Evolutionary conservation across 1,284 basidiomycete genomes (phyloP), one percentile per base, ranked within the genome.

Genomic region (Agaricales sp.): DNA sequence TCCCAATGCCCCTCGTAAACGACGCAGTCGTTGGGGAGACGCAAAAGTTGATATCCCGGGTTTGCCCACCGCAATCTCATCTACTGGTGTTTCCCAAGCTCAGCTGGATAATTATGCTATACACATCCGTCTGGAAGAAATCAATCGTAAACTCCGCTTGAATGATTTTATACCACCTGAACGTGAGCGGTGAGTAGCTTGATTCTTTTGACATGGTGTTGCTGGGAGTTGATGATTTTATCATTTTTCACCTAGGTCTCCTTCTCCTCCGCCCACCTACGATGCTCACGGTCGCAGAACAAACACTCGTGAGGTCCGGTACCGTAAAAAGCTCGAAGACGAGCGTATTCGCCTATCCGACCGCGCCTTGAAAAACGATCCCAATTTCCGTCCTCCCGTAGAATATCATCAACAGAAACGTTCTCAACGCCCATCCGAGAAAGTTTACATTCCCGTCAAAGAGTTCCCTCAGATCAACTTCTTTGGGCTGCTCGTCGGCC

Each of bases 381-480:
- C 96, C 19, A 93, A 92, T 63, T 99, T 94, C 75, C 87, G 89
- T 43, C 93, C 96, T 45, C 96, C 96, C 6, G 84, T 92, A 51
- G 93, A 97, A 65, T 97, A 95, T 62, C 90, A 96, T 53, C 92
- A 94, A 64, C 87, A 92, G 61, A 92, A 93, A 63, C 84, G 90
- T 46, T 90, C 87, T 35, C 87, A 90, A 52, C 81, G 92, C 46
- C 92, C 93, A 13, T 87, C 87, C 45, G 96, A 99, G 54, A 99
- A 99, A 68, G 95, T 99, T 51, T 99, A 98, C 64, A 94, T 99
- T 54, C 96, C 96, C 21, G 92, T 98, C 61, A 96, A 99, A 65
- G 96, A 99, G 69, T 99, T 99, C 61, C 96, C 96, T 3, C 95
- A 99, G 68, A 99, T 99, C 75, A 99, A 99, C 68, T 99, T 99